phyloP scores from a whole-genome alignment of 139 green algal species.

The Picochlorum sp. region DNA sequence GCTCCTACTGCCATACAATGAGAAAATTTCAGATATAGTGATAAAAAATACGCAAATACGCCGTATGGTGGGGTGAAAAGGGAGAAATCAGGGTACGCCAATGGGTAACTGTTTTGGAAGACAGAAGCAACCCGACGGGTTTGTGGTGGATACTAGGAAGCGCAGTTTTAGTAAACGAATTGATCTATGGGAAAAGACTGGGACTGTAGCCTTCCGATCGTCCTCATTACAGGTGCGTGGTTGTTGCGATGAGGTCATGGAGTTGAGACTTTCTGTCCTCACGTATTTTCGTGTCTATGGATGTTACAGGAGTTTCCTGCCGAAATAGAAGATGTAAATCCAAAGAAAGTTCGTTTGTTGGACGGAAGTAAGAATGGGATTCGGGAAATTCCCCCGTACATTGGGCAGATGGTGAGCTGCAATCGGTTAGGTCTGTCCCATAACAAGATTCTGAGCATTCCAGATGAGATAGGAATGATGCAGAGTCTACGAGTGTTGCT shows the following conservation, averaged over 20 bases:
- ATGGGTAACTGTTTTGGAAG: slow-evolving; percentile 14
- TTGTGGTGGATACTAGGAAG: slow-evolving; percentile 1
- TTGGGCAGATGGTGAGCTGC: slow-evolving; percentile 17
- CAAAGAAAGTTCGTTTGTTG: slow-evolving; percentile 21
- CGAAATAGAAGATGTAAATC: slow-evolving; percentile 14
- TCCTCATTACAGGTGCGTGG: slow-evolving; percentile 6
- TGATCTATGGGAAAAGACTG: slow-evolving; percentile 28
- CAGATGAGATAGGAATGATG: slow-evolving; percentile 2
- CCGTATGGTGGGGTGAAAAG: slow-evolving; percentile 2
- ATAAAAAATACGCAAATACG: slow-evolving; percentile 1
- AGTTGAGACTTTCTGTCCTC: no score
- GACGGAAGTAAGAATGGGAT: slow-evolving; percentile 39
- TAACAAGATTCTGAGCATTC: slow-evolving; percentile 28
- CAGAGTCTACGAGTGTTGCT: slow-evolving; percentile 15
- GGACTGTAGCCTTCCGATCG: slow-evolving; percentile 18
- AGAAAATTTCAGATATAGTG: neutral
- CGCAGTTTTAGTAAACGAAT: slow-evolving; percentile 8
- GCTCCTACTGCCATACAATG: no score
- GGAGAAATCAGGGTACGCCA: neutral
- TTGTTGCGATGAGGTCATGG: neutral
- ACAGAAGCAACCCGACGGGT: neutral
- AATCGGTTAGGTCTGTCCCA: slow-evolving; percentile 22
- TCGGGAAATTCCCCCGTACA: slow-evolving; percentile 11
- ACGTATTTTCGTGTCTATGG: neutral
- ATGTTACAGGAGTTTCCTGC: slow-evolving; percentile 30